Evolutionary conservation across 371 early-diverging fungal genomes (phyloP), one percentile per base, ranked within the genome.

Genomic region (Dichotomocladium elegans): DNA sequence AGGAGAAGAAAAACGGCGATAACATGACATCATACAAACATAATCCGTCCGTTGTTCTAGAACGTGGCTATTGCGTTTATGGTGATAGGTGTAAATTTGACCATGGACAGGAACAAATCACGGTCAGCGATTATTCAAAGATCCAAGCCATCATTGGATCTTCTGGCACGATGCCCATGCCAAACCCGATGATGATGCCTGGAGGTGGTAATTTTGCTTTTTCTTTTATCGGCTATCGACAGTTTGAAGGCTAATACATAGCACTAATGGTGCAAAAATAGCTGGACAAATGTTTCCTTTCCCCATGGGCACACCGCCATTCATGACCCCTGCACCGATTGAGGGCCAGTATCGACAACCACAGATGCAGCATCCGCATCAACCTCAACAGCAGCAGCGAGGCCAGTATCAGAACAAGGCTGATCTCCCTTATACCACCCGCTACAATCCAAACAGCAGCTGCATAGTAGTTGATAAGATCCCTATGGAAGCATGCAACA

Each of bases 51-150:
- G 19, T 51, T 25, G 19, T 43, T 26, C 10, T 53, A 64, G 58
- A 88, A 51, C 82, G 82, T 51, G 93, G 93, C 17, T 87, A 70
- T 53, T 93, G 93, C 58, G 63, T 87, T 64, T 83, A 88, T 42
- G 93, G 91, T 11, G 87, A 91, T 37, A 61, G 70, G 47, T 93
- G 93, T 55, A 87, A 83, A 1, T 93, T 74, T 61, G 88, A 90
- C 49, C 93, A 93, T 57, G 86, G 87, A 17, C 69, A 73, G n/a
- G 86, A 88, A 60, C 72, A 82, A 54, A 86, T 90, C 27, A 81
- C 89, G 26, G 79, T 88, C 1, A 86, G 85, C 43, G 86, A 55
- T n/a, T 45, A 29, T 47, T 37, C 46, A 11, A 28, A 47, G 26
- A 28, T 47, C 41, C 37, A 31, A 45, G 45, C 45, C 9, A 51